Conservation (phyloP, 805 yeast genomes). For the Peterozyma xylosa region DNA sequence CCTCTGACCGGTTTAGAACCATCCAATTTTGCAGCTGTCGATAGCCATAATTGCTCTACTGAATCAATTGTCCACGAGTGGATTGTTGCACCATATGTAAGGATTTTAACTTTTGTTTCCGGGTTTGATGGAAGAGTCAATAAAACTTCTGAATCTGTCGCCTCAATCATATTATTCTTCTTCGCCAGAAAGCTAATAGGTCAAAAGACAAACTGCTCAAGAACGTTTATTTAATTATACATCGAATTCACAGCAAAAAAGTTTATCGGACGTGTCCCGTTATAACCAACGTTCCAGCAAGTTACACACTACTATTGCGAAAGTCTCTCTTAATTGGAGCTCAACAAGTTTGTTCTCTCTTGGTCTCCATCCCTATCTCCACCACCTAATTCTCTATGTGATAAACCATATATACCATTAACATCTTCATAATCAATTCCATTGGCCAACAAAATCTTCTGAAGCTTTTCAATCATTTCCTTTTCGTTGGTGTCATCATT, state of each 20-base stretch:
- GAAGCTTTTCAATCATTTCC: constrained; percentile 1
- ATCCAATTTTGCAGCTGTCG: constrained; percentile 73
- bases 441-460: constrained; percentile 1
- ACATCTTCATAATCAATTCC: no score
- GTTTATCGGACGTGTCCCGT: no score
- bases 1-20: constrained; percentile 95
- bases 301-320: no score
- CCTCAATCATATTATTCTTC: constrained; percentile 53
- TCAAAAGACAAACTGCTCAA: no score
- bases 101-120: constrained; percentile 53
- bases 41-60: constrained; percentile 78
- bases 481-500: constrained; percentile 37
- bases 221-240: no score
- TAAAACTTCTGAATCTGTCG: constrained; percentile 53
- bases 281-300: no score
- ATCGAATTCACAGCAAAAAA: no score
- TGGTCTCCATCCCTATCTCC: no score
- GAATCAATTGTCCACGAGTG: constrained; percentile 72
- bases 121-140: constrained; percentile 47
- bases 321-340: no score
- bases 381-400: no score
- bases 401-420: no score
- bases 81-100: constrained; percentile 86
- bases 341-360: no score
- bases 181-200: neutral